Conservation (phyloP, 2,329 filamentous ascomycete genomes). For the Calonectria henricotiae region DNA sequence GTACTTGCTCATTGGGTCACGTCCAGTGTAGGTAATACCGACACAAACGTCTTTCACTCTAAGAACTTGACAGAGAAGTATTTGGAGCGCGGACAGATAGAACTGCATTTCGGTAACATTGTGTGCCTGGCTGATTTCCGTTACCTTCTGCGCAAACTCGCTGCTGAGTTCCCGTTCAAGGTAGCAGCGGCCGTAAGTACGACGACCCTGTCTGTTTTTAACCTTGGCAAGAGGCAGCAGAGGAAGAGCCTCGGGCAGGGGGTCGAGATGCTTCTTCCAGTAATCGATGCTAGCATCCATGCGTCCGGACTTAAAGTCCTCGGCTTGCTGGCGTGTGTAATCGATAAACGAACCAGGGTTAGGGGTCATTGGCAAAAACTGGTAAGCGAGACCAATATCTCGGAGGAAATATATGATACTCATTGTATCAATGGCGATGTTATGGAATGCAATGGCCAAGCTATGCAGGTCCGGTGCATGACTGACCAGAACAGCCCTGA, state of each 20-base stretch:
- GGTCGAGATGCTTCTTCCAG: neutral
- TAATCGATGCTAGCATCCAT: neutral
- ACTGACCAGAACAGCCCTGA: neutral
- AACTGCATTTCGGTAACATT: neutral
- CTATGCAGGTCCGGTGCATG: slow-evolving; percentile 51
- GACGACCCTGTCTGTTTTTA: neutral
- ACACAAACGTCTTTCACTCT: neutral
- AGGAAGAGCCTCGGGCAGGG: neutral
- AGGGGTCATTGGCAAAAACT: neutral
- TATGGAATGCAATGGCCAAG: slow-evolving; percentile 64
- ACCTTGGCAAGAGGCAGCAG: neutral
- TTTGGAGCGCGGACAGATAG: neutral
- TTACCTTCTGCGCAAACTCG: neutral
- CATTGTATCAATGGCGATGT: slow-evolving; percentile 67
- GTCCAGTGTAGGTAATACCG: neutral
- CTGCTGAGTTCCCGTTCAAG: neutral
- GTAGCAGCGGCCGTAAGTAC: neutral
- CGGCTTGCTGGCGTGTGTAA: neutral
- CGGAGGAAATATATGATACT: neutral
- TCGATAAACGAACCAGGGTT: neutral
- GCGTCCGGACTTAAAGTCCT: neutral
- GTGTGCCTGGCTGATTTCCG: neutral
- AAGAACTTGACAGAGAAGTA: neutral
- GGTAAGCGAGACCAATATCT: neutral
- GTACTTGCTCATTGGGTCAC: neutral